These are phyloP conservation scores for Jamesozyma rosinii DNA, from an alignment of 805 yeast species.

Conservation along the genomic window DNA sequence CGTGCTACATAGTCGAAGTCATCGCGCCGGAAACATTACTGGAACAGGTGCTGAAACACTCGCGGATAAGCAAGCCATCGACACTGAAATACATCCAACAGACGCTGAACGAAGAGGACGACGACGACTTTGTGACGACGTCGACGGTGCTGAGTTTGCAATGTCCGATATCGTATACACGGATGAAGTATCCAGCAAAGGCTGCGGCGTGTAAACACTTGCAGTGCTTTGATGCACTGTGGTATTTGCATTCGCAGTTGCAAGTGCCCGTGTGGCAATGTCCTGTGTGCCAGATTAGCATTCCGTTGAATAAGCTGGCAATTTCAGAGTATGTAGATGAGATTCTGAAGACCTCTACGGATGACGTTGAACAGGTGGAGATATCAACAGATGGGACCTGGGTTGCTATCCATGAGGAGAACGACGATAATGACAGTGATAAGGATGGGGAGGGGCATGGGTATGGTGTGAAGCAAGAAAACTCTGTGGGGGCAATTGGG, in stretches of 20 bases:
- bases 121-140: constrained; percentile 57
- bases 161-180: constrained; percentile 69
- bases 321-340: constrained; percentile 67
- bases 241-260: constrained; percentile 64
- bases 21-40: constrained; percentile 34
- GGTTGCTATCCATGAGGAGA: constrained; percentile 36
- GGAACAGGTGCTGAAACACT: constrained; percentile 34
- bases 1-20: constrained; percentile 47
- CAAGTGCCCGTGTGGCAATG: constrained; percentile 84
- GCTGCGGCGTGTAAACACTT: constrained; percentile 67
- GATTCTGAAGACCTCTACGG: constrained; percentile 45
- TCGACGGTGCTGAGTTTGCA: constrained; percentile 57
- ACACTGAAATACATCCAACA: constrained; percentile 41
- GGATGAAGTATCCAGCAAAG: constrained; percentile 65
- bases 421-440: constrained; percentile 7
- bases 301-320: constrained; percentile 50
- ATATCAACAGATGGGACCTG: constrained; percentile 69
- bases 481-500: neutral
- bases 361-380: constrained; percentile 55
- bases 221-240: constrained; percentile 78
- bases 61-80: constrained; percentile 44
- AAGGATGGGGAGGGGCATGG: constrained; percentile 4
- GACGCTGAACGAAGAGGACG: constrained; percentile 39
- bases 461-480: constrained; percentile 7
- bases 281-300: constrained; percentile 59